Evolutionary conservation across 805 yeast species (phyloP), one percentile per base, ranked within the genome.

Genomic region (Metschnikowia lachancei): DNA sequence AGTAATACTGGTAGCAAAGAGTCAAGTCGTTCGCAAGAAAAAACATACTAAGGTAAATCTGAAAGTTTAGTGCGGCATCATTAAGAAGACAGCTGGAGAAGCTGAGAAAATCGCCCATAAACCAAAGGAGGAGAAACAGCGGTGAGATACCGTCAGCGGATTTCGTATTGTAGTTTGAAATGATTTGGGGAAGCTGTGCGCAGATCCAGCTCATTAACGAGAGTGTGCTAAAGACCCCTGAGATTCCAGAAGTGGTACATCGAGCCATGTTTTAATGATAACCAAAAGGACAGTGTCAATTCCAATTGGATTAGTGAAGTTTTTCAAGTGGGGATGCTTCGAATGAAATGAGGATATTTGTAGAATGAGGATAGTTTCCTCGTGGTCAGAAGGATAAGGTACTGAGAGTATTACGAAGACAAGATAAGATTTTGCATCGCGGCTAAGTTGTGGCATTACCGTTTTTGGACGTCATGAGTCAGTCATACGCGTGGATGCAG

Each of bases 161-260:
- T 51, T 81, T 76, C 55, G 70, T 70, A 12, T 66, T 62, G 60
- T 81, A 81, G 59, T 84, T 85, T 55, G 76, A 70, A 47, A 75
- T 63, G 11, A 84, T 82, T 58, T 85, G 92, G 1, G 91, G 91
- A 14, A 81, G 58, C 61, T 84, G 91, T 2, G 91, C 91, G 61
- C 83, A 81, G 30, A 83, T 67, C 91, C 92, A 85, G 48, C 82
- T 74, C 5, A 30, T 12, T 12, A 54, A 35, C 14, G 57, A 54
- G 6, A 56, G 29, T 6, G 58, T 47, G 46, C 59, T 51, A 43
- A 60, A 58, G 34, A 53, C 18, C 7, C 47, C 40, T 9, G 64
- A 55, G 3, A 55, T 20, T 12, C 44, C 41, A 4, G 47, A 44
- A n/a, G 32, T 18, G 14, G 47, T 19, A 17, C 55, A 46, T 1